Conservation (phyloP, 2,329 filamentous ascomycete species). For the Furcasterigmium sp. region DNA sequence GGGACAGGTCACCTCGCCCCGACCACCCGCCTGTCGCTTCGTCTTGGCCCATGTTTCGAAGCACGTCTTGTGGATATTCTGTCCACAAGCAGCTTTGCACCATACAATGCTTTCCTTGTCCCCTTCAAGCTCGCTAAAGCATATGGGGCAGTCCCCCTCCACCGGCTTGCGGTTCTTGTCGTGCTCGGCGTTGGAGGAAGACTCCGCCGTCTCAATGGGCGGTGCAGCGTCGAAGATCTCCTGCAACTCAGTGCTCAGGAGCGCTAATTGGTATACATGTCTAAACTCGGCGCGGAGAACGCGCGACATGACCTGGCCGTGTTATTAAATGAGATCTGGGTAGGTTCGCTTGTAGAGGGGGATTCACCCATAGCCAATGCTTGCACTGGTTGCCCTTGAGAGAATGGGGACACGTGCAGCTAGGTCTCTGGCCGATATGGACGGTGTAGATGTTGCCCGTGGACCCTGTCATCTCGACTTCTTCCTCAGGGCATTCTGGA, state of each 20-base stretch:
- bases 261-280: constrained; percentile 56
- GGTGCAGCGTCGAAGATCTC: constrained; percentile 53
- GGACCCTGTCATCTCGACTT: constrained; percentile 54
- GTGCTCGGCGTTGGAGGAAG: constrained; percentile 9
- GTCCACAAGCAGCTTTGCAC: constrained; percentile 45
- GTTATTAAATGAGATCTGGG: constrained; percentile 20
- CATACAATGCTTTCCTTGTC: constrained; percentile 37
- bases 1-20: constrained; percentile 48
- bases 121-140: constrained; percentile 41
- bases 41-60: constrained; percentile 49
- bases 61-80: constrained; percentile 50
- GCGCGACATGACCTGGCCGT: constrained; percentile 51
- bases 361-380: constrained; percentile 35
- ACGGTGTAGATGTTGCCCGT: constrained; percentile 63
- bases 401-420: constrained; percentile 52
- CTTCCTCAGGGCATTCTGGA: constrained; percentile 39
- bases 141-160: constrained; percentile 54
- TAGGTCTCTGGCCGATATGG: constrained; percentile 42
- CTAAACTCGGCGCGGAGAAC: constrained; percentile 53
- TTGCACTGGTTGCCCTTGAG: constrained; percentile 52
- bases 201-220: constrained; percentile 32
- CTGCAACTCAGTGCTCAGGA: constrained; percentile 52
- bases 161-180: constrained; percentile 40
- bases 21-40: constrained; percentile 27
- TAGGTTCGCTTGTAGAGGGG: background rate